A percentile compares a stretch with the other conserved stretches of the same genome.
Conservation (phyloP, 805 yeast species). For the Kodamaea laetipori region DNA sequence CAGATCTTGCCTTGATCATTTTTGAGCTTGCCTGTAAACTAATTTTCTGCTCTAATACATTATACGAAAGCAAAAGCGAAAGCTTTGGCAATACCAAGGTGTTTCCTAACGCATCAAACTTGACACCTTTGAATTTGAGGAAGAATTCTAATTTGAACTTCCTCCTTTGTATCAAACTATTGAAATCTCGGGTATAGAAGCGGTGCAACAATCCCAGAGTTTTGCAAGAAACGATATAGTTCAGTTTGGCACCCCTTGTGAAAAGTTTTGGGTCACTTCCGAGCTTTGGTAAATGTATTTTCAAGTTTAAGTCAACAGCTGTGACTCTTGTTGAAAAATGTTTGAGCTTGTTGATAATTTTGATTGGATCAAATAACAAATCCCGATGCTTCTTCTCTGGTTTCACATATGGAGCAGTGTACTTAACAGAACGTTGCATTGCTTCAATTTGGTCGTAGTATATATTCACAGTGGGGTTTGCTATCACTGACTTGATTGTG, state of each 20-base stretch:
- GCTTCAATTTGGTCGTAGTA: conserved; percentile 39
- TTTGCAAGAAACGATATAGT: conserved; percentile 23
- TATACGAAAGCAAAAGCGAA: conserved; percentile 28
- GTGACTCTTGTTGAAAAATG: conserved; percentile 26
- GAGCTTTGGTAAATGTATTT: conserved; percentile 33
- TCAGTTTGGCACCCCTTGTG: conserved; percentile 27
- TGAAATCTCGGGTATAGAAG: conserved; percentile 28
- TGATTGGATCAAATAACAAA: conserved; percentile 5
- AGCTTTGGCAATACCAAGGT: conserved; percentile 28
- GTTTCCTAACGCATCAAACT: conserved; percentile 36
- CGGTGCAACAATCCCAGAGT: conserved; percentile 28
- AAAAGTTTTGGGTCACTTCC: conserved; percentile 18
- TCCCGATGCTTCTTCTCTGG: conserved; percentile 2
- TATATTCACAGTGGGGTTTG: conserved; percentile 38
- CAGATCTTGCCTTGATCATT: conserved; percentile 32
- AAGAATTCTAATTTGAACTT: conserved; percentile 16
- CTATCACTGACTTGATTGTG: conserved; percentile 25
- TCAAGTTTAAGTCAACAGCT: conserved; percentile 33
- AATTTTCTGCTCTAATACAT: conserved; percentile 24
- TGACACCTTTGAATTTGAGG: conserved; percentile 34
- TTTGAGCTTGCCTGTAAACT: conserved; percentile 29
- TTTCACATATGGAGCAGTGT: conserved; percentile 1
- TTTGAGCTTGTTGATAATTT: conserved; percentile 17
- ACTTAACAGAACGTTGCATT: conserved; percentile 1
- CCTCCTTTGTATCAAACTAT: conserved; percentile 12